Percentiles rank a stretch among this genome's conserved stretches.
Conservation (phyloP, 805 yeast species). For the Kazachstania bromeliacearum region DNA sequence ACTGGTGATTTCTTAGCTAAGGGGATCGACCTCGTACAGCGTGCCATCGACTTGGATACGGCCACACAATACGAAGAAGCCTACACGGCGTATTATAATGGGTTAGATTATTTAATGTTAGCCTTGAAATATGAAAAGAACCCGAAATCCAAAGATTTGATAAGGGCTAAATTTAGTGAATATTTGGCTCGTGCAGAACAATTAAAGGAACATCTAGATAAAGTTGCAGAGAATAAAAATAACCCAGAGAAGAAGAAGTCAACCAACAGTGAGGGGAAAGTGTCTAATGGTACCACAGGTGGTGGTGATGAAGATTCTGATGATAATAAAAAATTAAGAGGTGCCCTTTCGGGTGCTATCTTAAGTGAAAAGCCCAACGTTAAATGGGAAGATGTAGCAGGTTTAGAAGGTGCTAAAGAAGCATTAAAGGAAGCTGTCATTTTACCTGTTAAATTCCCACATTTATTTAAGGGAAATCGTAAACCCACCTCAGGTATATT, state of each 20-base stretch:
- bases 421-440: conserved; percentile 96
- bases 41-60: conserved; percentile 90
- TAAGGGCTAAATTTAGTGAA: conserved; percentile 82
- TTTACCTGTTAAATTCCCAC: conserved; percentile 92
- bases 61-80: conserved; percentile 90
- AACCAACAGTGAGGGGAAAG: conserved; percentile 20
- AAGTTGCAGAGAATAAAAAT: conserved; percentile 36
- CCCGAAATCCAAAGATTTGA: conserved; percentile 77
- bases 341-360: conserved; percentile 87
- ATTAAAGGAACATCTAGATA: conserved; percentile 78
- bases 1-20: conserved; percentile 76
- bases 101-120: conserved; percentile 88
- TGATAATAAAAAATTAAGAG: conserved; percentile 81
- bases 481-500: conserved; percentile 88
- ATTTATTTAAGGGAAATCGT: conserved; percentile 86
- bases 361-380: conserved; percentile 87
- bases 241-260: conserved; percentile 42
- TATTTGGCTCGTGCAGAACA: conserved; percentile 90
- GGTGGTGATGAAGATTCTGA: conserved; percentile 57
- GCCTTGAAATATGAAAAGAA: conserved; percentile 94
- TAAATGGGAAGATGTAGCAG: conserved; percentile 92
- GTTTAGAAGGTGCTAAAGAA: conserved; percentile 89
- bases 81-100: conserved; percentile 82
- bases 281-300: conserved; percentile 43
- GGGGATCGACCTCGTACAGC: conserved; percentile 90